phyloP scores from a whole-genome alignment of 164 flowering plant genomes.

The Tetracentron sinense region DNA sequence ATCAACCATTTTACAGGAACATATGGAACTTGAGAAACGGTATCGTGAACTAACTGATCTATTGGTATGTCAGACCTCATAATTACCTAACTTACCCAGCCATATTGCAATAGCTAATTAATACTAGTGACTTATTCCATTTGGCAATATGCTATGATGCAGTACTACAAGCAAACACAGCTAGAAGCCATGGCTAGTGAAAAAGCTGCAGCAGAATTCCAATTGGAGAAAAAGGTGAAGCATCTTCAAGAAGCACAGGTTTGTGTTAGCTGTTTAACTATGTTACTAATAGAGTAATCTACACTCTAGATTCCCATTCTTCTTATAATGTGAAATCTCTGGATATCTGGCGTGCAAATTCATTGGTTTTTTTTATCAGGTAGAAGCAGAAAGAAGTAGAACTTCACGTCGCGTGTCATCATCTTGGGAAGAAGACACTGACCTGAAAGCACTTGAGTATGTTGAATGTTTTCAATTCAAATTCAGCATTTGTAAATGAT shows the following conservation, averaged over 20 bases:
- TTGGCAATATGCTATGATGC: constrained; percentile 13
- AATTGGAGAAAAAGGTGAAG: constrained; percentile 86
- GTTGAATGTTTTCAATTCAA: constrained; percentile 18
- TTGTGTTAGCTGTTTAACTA: constrained; percentile 8
- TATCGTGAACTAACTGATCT: constrained; percentile 94
- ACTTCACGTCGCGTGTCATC: constrained; percentile 72
- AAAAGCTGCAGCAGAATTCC: constrained; percentile 97
- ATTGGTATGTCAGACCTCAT: constrained; percentile 48
- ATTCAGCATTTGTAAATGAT: not conserved
- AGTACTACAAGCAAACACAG: constrained; percentile 99
- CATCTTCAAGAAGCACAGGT: constrained; percentile 90
- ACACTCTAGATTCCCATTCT: not conserved
- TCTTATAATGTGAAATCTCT: not conserved
- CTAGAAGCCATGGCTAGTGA: constrained; percentile 95
- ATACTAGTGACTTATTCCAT: not conserved
- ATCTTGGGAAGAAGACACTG: constrained; percentile 91
- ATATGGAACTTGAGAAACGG: constrained; percentile 95
- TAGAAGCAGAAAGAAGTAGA: constrained; percentile 81
- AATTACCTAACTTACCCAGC: constrained; percentile 5
- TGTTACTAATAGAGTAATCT: no score
- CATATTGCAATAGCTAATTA: constrained; percentile 6
- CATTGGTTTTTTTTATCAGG: constrained; percentile 37
- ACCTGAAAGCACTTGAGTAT: constrained; percentile 91
- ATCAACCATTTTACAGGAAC: constrained; percentile 56
- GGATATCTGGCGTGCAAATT: not conserved